Percentiles rank a stretch among this genome's conserved stretches.
Evolutionary conservation across 371 early-diverging fungal genomes (phyloP).

Genomic region (Circinella umbellata): DNA sequence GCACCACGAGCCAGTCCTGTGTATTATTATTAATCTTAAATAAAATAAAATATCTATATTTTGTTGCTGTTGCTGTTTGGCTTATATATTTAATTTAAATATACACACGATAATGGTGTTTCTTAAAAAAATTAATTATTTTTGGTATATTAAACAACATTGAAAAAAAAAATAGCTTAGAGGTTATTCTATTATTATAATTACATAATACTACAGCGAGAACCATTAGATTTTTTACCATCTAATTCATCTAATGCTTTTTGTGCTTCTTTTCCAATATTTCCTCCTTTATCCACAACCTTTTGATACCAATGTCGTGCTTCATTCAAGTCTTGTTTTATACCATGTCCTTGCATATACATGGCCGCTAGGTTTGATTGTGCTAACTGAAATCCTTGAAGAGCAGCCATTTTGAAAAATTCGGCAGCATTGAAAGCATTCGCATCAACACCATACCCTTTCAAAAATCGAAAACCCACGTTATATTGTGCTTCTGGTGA

Average conservation of each 20-base stretch:
- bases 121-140: too few relatives aligned
- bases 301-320: slow-evolving; percentile 37
- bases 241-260: slow-evolving; percentile 36
- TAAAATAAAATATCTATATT: too few relatives aligned
- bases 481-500: slow-evolving; percentile 57
- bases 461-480: slow-evolving; percentile 43
- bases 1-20: background rate
- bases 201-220: slow-evolving; percentile 47
- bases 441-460: slow-evolving; percentile 46
- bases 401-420: slow-evolving; percentile 52
- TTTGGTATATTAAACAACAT: too few relatives aligned
- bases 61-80: too few relatives aligned
- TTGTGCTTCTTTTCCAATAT: slow-evolving; percentile 52
- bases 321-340: slow-evolving; percentile 38
- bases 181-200: too few relatives aligned
- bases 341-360: slow-evolving; percentile 52
- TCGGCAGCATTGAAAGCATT: slow-evolving; percentile 51
- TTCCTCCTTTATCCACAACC: slow-evolving; percentile 38
- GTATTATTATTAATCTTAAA: background rate
- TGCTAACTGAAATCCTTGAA: slow-evolving; percentile 50
- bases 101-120: too few relatives aligned
- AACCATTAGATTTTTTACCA: slow-evolving; percentile 21
- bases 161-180: too few relatives aligned
- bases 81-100: too few relatives aligned
- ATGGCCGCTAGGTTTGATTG: slow-evolving; percentile 50